Percentiles rank a stretch among this genome's conserved stretches.
phyloP scores from a whole-genome alignment of 495 filamentous ascomycete genomes.

The Penicillium roqueforti region DNA sequence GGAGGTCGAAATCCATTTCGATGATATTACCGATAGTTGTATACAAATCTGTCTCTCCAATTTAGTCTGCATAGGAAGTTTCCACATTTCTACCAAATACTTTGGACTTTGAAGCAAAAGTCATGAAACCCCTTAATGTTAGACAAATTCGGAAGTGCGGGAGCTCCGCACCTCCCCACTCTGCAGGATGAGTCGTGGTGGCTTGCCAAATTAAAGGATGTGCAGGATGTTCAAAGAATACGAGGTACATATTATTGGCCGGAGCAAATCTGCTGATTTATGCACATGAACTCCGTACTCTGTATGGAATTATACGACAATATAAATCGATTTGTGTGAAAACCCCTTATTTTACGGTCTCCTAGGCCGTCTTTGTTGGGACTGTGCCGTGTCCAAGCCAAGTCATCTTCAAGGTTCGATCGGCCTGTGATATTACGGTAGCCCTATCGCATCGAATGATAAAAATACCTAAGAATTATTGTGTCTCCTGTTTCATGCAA shows the following conservation, averaged over 20 bases:
- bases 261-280: neutral
- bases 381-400: neutral
- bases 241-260: neutral
- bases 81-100: neutral
- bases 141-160: neutral
- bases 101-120: no score
- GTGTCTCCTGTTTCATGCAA: neutral
- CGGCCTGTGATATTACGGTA: neutral
- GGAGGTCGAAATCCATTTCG: constrained; percentile 55
- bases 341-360: neutral
- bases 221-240: neutral
- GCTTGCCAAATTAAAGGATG: neutral
- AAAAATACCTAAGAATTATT: neutral
- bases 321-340: neutral
- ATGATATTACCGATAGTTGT: neutral
- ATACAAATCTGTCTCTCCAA: no score
- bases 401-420: neutral
- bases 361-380: neutral
- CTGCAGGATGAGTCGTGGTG: neutral
- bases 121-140: no score
- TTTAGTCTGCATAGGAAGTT: no score
- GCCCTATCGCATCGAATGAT: neutral
- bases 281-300: neutral
- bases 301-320: neutral
- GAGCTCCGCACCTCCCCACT: neutral